Percentiles rank a stretch among this genome's conserved stretches.
Evolutionary conservation across 2,329 filamentous ascomycete species (phyloP).

Genomic region (Colletotrichum tropicale): DNA sequence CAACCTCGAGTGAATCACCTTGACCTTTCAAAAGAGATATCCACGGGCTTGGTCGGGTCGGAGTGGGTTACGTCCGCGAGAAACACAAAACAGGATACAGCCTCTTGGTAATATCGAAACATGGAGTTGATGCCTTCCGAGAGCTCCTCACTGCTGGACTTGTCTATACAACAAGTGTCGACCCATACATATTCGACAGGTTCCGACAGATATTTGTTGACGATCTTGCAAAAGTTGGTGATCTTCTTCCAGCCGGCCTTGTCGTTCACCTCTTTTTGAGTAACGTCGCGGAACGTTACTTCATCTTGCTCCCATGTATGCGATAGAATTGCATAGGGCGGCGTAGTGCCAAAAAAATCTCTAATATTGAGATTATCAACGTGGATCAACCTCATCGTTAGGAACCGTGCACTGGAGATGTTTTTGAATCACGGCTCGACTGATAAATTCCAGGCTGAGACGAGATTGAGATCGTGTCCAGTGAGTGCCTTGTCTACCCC

Average conservation of each 20-base stretch:
- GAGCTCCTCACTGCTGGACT: conserved; percentile 5
- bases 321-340: background rate
- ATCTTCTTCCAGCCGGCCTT: background rate
- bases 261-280: fast-evolving
- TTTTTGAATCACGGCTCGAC: too few species aligned
- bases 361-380: background rate
- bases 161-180: conserved; percentile 23
- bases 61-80: background rate
- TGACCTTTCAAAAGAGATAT: background rate
- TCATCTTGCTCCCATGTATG: background rate
- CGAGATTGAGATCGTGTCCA: too few species aligned
- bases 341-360: background rate
- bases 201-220: fast-evolving
- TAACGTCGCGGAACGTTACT: background rate
- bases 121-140: conserved; percentile 19
- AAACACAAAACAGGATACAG: conserved; percentile 9
- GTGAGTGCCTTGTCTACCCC: too few species aligned
- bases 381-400: background rate
- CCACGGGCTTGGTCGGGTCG: background rate
- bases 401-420: too few species aligned
- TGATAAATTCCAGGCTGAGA: too few species aligned
- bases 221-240: background rate
- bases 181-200: conserved; percentile 10
- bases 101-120: conserved; percentile 15
- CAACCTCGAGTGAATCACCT: conserved; percentile 22